phyloP scores from a whole-genome alignment of 2,329 filamentous ascomycete genomes.

The Neonectria sp. region DNA sequence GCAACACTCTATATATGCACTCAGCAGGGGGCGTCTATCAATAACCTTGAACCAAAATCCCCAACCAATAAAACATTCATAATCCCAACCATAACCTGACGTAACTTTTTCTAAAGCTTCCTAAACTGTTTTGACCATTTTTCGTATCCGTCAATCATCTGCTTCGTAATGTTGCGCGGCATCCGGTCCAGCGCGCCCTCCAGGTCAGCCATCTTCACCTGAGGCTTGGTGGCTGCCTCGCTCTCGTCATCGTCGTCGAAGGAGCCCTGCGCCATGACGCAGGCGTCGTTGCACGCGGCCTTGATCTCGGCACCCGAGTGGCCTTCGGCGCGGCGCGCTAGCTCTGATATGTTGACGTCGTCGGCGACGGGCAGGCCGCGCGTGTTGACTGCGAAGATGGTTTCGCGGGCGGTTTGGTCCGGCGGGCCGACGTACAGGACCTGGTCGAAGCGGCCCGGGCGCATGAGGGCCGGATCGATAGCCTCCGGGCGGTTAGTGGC shows the following conservation, averaged over 20 bases:
- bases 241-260: slow-evolving; percentile 50
- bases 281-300: slow-evolving; percentile 64
- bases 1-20: neutral
- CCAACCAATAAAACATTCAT: neutral
- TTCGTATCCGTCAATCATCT: slow-evolving; percentile 72
- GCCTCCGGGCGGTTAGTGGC: slow-evolving; percentile 93
- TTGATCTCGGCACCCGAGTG: slow-evolving; percentile 89
- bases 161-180: slow-evolving; percentile 71
- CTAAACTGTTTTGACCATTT: slow-evolving; percentile 65
- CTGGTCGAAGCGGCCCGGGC: slow-evolving; percentile 88
- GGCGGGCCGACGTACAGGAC: slow-evolving; percentile 90
- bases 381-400: slow-evolving; percentile 81
- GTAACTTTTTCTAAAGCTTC: slow-evolving; percentile 31
- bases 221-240: slow-evolving; percentile 48
- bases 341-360: slow-evolving; percentile 75
- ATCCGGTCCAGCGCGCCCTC: slow-evolving; percentile 60
- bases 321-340: slow-evolving; percentile 79
- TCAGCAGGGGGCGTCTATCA: neutral
- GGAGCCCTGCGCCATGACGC: slow-evolving; percentile 59
- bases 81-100: neutral
- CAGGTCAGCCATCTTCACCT: slow-evolving; percentile 61
- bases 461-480: slow-evolving; percentile 87
- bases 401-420: slow-evolving; percentile 77
- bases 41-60: neutral
- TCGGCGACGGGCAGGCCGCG: slow-evolving; percentile 70